Base-by-base conservation (phyloP, 148 eudicot genomes). In the Rhododendron vialii region DNA sequence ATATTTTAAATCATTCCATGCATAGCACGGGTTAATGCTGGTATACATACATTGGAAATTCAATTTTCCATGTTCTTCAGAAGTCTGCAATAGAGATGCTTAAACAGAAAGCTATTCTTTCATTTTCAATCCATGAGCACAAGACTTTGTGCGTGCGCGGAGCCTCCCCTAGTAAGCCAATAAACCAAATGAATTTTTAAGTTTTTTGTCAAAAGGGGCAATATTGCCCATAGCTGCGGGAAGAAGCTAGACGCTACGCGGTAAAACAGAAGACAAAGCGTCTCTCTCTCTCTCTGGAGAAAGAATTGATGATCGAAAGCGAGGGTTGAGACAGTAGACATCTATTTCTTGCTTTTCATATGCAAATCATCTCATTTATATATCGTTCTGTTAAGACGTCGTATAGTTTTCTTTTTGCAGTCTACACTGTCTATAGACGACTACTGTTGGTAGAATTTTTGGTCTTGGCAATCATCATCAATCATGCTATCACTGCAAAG, bases 401-500 rank as follows among this genome's bases (percentile, higher is more conserved):
- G 17, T 45, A 28, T 67, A 22, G 48, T 84, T n/a, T 48, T 9
- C 69, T 45, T 22, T 13, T 74, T 73, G 63, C 67, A 71, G 48
- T 20, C 50, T 76, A 4, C 36, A 10, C 7, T 8, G n/a, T 48
- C 41, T 55, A 20, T 43, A 15, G 7, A 26, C 26, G 2, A 59
- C 8, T 59, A 20, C 17, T 26, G 38, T 3, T 7, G 14, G 45
- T 38, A 5, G n/a, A 24, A 12, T 48, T 28, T 81, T 55, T 17
- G 61, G 61, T 22, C 48, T 22, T 7, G 79, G 50, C 80, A 48
- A 59, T 59, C 65, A 59, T 59, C 65, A 61, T 2, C 59, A 67
- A 61, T 41, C 80, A 95, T 95, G 98, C 90, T 92, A 85, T 92
- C 96, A 81, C 83, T 95, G 71, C 96, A 92, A 85, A 93, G 83